Base-by-base conservation (phyloP, 208 protist genomes). In the Leishmania martiniquensis region DNA sequence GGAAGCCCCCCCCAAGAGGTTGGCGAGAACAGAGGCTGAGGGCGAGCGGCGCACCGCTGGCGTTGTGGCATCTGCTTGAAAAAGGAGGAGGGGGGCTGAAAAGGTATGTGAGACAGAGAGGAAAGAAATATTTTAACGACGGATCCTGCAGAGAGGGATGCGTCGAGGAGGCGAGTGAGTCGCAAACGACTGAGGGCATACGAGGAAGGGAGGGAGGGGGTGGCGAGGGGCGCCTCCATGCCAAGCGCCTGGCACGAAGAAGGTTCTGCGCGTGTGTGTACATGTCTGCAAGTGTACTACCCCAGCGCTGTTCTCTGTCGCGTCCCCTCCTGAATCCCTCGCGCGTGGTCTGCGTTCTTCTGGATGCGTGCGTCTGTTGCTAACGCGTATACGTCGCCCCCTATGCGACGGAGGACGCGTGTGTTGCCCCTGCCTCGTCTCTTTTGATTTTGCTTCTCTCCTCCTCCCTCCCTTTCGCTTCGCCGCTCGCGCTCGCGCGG, bases 391-490 rank as follows among this genome's bases (percentile, higher is more conserved):
- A 49, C 39, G 17, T 4, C 7, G 15, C 63, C n/a, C n/a, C n/a
- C 42, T 22, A 20, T 49, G 42, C 63, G n/a, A 20, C 39, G 42
- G 17, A 15, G 63, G 10, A 29, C 63, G 42, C 63, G 12, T 12
- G 63, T 49, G 60, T 34, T n/a, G 37, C 25, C 67, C 34, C 20
- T 32, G 69, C 6, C 47, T 60, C 69, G 29, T 74, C 49, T 42
- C 29, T 13, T 74, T 13, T 9, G 17, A 22, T n/a, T 80, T 73
- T 57, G n/a, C n/a, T n/a, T n/a, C n/a, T n/a, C n/a, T n/a, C n/a
- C n/a, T n/a, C n/a, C n/a, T n/a, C n/a, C n/a, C n/a, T n/a, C n/a
- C n/a, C n/a, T n/a, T n/a, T n/a, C n/a, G n/a, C n/a, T n/a, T n/a
- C n/a, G n/a, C n/a, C 12, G 7, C 32, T 32, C 32, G 5, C 66